Evolutionary conservation across 768 basidiomycete species (phyloP).

Genomic region (Melanogaster broomeanus): DNA sequence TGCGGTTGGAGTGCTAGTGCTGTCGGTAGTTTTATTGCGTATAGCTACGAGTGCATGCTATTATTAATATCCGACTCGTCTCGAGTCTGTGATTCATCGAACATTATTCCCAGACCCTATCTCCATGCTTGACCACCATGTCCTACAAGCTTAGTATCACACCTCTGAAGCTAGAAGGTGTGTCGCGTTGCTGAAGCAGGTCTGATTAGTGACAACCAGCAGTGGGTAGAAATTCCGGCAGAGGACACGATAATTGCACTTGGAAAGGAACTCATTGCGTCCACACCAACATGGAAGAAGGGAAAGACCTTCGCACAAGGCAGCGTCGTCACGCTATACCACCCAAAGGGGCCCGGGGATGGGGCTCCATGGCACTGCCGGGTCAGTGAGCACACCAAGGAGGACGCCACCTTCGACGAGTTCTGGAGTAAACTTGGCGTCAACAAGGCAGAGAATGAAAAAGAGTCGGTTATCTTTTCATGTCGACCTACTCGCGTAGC

Average conservation of each 20-base stretch:
- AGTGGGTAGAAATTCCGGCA: conserved; percentile 54
- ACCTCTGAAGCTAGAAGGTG: conserved; percentile 42
- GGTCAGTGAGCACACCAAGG: conserved; percentile 59
- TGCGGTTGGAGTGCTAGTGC: neutral
- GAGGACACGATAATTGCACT: conserved; percentile 58
- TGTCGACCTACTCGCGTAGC: neutral
- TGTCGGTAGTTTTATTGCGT: conserved; percentile 8
- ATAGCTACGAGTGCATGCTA: conserved; percentile 17
- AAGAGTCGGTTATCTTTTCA: conserved; percentile 46
- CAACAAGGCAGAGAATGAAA: conserved; percentile 70
- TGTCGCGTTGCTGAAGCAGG: neutral
- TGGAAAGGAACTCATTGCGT: conserved; percentile 56
- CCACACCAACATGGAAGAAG: conserved; percentile 60
- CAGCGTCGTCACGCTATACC: conserved; percentile 56
- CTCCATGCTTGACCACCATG: conserved; percentile 18
- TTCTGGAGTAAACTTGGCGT: conserved; percentile 69
- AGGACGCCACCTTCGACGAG: conserved; percentile 73
- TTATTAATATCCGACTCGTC: too few species aligned
- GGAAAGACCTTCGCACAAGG: conserved; percentile 61
- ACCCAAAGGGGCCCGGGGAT: conserved; percentile 53
- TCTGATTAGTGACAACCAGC: neutral
- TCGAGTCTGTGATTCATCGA: too few species aligned
- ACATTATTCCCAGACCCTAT: neutral
- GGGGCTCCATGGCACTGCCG: conserved; percentile 70
- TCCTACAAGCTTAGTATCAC: conserved; percentile 42